phyloP scores from a whole-genome alignment of 2,329 filamentous ascomycete genomes.

The Aspergillus aculeatinus region DNA sequence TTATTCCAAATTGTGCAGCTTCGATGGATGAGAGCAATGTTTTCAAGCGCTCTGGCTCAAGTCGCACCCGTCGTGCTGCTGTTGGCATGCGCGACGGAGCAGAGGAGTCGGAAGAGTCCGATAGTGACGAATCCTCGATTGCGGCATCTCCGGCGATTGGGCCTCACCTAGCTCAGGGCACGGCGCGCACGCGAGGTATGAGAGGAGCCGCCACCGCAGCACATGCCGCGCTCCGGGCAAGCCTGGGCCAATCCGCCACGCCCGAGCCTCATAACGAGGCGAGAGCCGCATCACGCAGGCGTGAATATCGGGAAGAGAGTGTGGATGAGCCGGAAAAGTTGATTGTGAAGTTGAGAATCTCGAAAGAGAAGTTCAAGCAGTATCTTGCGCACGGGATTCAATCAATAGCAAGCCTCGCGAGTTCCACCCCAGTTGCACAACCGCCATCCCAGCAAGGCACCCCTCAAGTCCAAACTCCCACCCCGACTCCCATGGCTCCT shows the following conservation, averaged over 20 bases:
- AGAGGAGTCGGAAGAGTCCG: constrained; percentile 85
- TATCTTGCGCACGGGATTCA: constrained; percentile 53
- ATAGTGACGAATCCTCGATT: constrained; percentile 79
- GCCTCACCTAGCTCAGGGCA: constrained; percentile 65
- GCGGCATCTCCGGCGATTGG: constrained; percentile 79
- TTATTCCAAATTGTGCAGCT: constrained; percentile 80
- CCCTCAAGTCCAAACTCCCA: constrained; percentile 52
- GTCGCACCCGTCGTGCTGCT: constrained; percentile 57
- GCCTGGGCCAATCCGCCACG: constrained; percentile 78
- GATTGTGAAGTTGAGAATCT: constrained; percentile 73
- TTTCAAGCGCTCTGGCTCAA: constrained; percentile 72
- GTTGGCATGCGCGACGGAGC: constrained; percentile 58
- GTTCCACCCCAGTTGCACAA: constrained; percentile 47
- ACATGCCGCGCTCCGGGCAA: constrained; percentile 77
- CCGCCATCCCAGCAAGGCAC: constrained; percentile 45
- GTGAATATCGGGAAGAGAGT: constrained; percentile 74
- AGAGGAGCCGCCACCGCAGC: constrained; percentile 83
- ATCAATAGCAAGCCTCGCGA: constrained; percentile 35
- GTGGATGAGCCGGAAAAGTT: constrained; percentile 68
- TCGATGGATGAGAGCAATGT: constrained; percentile 81
- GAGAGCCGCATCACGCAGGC: constrained; percentile 62
- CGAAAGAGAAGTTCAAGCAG: constrained; percentile 68
- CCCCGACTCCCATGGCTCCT: constrained; percentile 53
- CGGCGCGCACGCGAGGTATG: constrained; percentile 82
- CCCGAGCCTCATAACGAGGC: constrained; percentile 77